Base-by-base conservation (phyloP, 2,329 filamentous ascomycete species). In the Paradendryphiella salina region DNA sequence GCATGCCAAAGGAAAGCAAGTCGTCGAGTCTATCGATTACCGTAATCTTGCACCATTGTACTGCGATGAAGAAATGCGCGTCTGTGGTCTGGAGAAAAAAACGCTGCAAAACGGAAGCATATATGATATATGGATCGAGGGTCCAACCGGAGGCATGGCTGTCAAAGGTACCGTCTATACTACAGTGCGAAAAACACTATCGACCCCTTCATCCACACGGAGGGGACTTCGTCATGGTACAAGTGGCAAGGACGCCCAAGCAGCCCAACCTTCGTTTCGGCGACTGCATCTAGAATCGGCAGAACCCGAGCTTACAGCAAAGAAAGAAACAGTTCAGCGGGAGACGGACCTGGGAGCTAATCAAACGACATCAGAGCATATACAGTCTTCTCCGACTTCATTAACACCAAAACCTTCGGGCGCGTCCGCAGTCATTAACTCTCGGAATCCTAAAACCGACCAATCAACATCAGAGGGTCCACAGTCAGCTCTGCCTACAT, bases 21-120 rank as follows among this genome's bases (percentile, higher is more conserved):
- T 65, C 14, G 74, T 93, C 17, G 69, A 74, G 38, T 77, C 71
- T 9, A 82, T 96, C 43, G 80, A 87, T 45, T 97, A 97, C 72
- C 83, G 85, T 41, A 96, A 96, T 69, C 72, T 95, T 20, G 84
- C 87, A 8, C 92, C 93, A 11, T 76, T 97, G 15, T 95, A 90
- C 70, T 89, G 85, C 23, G 79, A 82, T 35, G 87, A 94, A 71
- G 72, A 81, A 42, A 78, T 96, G 73, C 83, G 73, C 23, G 79
- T 96, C 3, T 93, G 89, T 63, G 80, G 87, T 11, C 80, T 82
- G 55, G 77, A 72, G 50, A 72, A 72, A n/a, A 73, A 66, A 23
- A 59, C 35, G 7, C 46, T 33, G 13, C n/a, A 51, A 1, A 50
- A 54, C 6, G 60, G 51, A 13, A 47, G 45, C 10, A 32, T 72